Percentiles rank a stretch among this genome's conserved stretches.
phyloP scores from a whole-genome alignment of 164 flowering plant species.

The Nelumbo lutea region DNA sequence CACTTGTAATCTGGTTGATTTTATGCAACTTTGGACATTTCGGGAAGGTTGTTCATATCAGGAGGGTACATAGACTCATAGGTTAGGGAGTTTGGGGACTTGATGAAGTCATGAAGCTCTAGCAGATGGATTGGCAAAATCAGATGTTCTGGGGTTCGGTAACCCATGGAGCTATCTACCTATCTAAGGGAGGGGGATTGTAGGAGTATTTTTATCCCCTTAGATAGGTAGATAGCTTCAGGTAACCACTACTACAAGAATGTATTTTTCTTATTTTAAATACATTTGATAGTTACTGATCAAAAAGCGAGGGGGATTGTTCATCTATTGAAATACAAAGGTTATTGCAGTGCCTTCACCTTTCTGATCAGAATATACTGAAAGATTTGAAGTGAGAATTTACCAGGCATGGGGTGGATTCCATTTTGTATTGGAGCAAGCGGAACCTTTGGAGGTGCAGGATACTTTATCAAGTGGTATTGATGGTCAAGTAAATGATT shows the following conservation, averaged over 20 bases:
- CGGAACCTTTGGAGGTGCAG: constrained; percentile 67
- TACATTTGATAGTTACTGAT: background rate
- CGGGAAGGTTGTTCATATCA: background rate
- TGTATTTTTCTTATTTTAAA: no score
- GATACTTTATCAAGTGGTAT: constrained; percentile 73
- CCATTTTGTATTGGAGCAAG: constrained; percentile 89
- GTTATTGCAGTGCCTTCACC: background rate
- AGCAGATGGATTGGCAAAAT: no score
- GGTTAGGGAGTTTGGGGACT: background rate
- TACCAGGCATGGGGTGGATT: constrained; percentile 89
- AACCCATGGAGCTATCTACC: no score
- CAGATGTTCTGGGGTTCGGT: no score
- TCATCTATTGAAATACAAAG: background rate
- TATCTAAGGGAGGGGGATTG: no score
- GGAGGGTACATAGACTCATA: background rate
- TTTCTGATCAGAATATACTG: background rate
- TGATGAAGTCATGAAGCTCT: background rate
- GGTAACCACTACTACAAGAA: no score
- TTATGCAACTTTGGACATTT: background rate
- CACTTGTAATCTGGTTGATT: background rate
- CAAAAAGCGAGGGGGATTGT: background rate
- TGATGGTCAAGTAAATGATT: constrained; percentile 92
- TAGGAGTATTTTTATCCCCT: no score
- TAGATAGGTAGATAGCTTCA: no score
- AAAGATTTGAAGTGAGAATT: constrained; percentile 7